These are phyloP conservation scores for Paraconiothyrium sp. DNA, from an alignment of 2,329 filamentous ascomycete species.

Conservation along the genomic window DNA sequence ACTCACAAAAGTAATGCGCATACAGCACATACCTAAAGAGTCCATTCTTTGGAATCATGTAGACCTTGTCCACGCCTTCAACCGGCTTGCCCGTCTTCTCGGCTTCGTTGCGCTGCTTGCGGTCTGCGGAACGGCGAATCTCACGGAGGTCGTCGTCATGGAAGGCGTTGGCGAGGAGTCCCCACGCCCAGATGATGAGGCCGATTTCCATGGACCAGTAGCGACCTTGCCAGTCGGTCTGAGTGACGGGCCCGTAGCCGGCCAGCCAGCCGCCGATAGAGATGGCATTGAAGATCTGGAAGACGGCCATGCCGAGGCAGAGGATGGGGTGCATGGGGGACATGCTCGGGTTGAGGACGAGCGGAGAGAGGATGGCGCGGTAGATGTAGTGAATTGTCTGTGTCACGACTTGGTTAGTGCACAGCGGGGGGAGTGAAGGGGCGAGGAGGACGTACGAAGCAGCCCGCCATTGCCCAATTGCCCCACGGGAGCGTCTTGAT, in stretches of 20 bases:
- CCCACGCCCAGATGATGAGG: constrained; percentile 77
- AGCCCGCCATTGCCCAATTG: constrained; percentile 77
- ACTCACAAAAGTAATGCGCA: constrained; percentile 96
- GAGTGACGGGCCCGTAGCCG: constrained; percentile 77
- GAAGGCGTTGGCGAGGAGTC: constrained; percentile 82
- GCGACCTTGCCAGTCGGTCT: constrained; percentile 60
- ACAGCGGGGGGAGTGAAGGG: constrained; percentile 36
- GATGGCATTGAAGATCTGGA: constrained; percentile 83
- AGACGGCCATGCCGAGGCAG: constrained; percentile 69
- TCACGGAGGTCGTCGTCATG: constrained; percentile 91
- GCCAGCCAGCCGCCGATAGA: constrained; percentile 82
- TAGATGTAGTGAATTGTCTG: constrained; percentile 81
- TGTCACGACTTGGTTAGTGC: constrained; percentile 25
- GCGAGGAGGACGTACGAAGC: constrained; percentile 62
- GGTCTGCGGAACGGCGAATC: constrained; percentile 76
- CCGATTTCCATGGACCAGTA: constrained; percentile 66
- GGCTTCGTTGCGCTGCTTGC: constrained; percentile 63
- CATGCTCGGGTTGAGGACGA: constrained; percentile 87
- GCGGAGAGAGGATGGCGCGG: constrained; percentile 82
- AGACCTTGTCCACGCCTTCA: constrained; percentile 77
- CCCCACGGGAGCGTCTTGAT: constrained; percentile 73
- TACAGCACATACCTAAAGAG: constrained; percentile 85
- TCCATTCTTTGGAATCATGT: constrained; percentile 84
- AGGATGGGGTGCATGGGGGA: constrained; percentile 82
- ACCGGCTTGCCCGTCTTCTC: constrained; percentile 56